Conservation (phyloP, 768 basidiomycete species). For the Panellus pusillus region DNA sequence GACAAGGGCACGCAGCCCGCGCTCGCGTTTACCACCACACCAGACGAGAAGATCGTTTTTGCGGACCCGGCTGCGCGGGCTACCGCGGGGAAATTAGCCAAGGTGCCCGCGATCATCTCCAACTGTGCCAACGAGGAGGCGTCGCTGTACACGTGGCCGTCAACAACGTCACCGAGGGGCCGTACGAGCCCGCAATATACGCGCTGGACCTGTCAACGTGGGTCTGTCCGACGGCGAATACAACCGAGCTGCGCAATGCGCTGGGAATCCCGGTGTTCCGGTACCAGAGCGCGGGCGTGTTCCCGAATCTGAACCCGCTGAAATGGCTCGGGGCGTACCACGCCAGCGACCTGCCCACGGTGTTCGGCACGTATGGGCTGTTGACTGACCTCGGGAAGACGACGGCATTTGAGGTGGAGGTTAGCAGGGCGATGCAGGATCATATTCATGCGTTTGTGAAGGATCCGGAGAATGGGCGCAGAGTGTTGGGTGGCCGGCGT, state of each 20-base stretch:
- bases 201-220: neutral
- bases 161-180: conserved; percentile 7
- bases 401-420: conserved; percentile 9
- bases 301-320: conserved; percentile 4
- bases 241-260: conserved; percentile 6
- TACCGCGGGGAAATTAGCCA: conserved; percentile 3
- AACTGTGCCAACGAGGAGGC: conserved; percentile 12
- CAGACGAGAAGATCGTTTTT: conserved; percentile 11
- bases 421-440: conserved; percentile 20
- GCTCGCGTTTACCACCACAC: neutral
- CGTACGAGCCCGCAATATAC: conserved; percentile 3
- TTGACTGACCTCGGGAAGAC: neutral
- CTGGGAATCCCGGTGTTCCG: conserved; percentile 9
- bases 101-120: conserved; percentile 8
- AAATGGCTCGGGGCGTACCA: conserved; percentile 21
- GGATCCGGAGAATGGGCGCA: conserved; percentile 12
- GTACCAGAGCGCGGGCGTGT: conserved; percentile 15
- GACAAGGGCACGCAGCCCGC: conserved; percentile 14
- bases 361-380: conserved; percentile 24
- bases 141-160: conserved; percentile 3
- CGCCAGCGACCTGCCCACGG: conserved; percentile 18
- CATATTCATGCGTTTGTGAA: conserved; percentile 22
- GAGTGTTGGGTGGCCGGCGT: conserved; percentile 13
- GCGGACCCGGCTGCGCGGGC: conserved; percentile 10
- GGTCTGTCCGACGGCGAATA: conserved; percentile 8